Conservation (phyloP, 495 filamentous ascomycete species). For the Neurospora sp. region DNA sequence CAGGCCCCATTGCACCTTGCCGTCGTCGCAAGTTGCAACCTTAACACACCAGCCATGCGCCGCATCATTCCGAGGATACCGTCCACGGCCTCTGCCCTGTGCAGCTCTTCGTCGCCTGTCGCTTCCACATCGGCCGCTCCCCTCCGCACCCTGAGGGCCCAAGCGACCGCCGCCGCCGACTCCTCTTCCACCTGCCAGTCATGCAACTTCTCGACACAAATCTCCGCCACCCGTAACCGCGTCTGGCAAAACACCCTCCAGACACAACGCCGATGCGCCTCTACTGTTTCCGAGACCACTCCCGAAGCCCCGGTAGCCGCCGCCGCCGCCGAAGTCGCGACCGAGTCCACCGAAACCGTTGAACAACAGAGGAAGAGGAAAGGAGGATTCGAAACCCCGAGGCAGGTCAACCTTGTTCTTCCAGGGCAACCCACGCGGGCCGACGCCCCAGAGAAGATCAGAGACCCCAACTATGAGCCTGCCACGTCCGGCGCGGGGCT, state of each 20-base stretch:
- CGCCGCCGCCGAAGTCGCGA: not conserved
- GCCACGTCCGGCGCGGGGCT: conserved; percentile 50
- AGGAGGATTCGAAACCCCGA: not conserved
- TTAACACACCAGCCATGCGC: conserved; percentile 13
- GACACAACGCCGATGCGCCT: conserved; percentile 15
- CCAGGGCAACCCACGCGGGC: conserved; percentile 6
- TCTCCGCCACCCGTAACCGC: conserved; percentile 1
- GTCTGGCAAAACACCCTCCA: conserved; percentile 4
- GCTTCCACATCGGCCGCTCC: not conserved
- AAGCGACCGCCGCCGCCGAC: not conserved
- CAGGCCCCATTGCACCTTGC: not conserved
- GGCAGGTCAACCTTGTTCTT: conserved; percentile 14
- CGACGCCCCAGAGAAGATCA: conserved; percentile 12
- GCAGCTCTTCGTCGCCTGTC: conserved; percentile 9
- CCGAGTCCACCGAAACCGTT: not conserved
- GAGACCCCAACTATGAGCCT: conserved; percentile 41
- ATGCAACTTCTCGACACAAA: conserved; percentile 1
- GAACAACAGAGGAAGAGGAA: not conserved
- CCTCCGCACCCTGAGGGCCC: conserved; percentile 8
- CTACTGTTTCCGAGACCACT: conserved; percentile 1
- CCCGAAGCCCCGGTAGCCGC: not conserved
- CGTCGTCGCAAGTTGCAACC: not conserved
- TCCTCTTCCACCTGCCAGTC: not conserved
- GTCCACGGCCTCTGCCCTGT: conserved; percentile 11
- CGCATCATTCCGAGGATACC: conserved; percentile 20